Base-by-base conservation (phyloP, 129 eudicot species). In the Heracleum sosnowskyi region DNA sequence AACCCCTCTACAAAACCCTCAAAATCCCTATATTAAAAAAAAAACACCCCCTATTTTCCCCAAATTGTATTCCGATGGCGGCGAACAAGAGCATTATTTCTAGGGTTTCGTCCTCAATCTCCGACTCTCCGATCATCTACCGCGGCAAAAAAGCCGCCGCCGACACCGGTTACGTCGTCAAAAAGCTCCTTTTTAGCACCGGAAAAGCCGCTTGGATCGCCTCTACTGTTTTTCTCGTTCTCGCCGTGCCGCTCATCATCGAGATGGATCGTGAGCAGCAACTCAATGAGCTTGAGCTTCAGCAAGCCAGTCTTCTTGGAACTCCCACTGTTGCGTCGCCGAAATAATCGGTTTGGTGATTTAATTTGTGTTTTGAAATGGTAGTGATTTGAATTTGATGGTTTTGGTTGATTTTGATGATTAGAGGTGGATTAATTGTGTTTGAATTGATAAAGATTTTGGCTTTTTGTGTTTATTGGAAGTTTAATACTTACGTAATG, bases 181-280 rank as follows among this genome's bases (percentile, higher is more conserved):
- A 81, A 75, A 87, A 84, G 79, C 97, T 91, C 33, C 84, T 89
- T 41, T 80, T 70, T 81, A 87, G 91, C 93, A 91, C 93, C 71
- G 97, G 97, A n/a, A 91, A 89, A 74, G 97, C 97, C 63, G 97
- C 97, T 9, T 91, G 97, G 97, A 87, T 89, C 31, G 86, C 82
- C 53, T 89, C 90, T 22, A 91, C 97, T 20, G 85, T 93, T 22
- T 82, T 91, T 71, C 82, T 91, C 80, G 79, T 91, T 57, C 93
- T 91, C 42, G 87, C 82, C 75, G 91, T 89, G 66, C 97, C 97
- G 10, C 84, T 91, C 16, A 84, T 89, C 45, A 84, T 91, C 80
- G 90, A 87, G 82, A 89, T 87, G 91, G 97, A 91, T 49, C 97
- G 93, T 13, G 97, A 89, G 70, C 81, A 75, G 69, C 93, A 89